Evolutionary conservation across 2,329 filamentous ascomycete species (phyloP).

Genomic region (Chrysosporium queenslandicum): DNA sequence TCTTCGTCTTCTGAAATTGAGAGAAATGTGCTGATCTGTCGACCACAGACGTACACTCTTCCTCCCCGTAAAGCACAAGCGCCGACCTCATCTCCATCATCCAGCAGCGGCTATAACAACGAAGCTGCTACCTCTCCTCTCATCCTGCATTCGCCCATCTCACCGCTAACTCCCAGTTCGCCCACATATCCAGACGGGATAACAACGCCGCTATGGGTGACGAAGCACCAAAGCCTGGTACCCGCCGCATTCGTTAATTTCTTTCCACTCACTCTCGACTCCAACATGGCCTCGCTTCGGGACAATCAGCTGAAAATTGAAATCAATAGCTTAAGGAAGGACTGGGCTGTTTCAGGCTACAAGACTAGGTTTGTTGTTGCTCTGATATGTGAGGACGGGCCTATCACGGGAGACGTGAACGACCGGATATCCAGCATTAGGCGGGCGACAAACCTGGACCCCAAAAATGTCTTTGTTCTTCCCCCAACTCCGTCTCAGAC

Average conservation of each 20-base stretch:
- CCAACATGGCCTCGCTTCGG: conserved; percentile 62
- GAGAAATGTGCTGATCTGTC: background rate
- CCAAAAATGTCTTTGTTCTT: conserved; percentile 76
- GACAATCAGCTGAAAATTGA: conserved; percentile 84
- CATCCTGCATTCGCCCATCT: conserved; percentile 80
- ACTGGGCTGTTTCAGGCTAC: conserved; percentile 52
- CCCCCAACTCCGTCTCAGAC: conserved; percentile 60
- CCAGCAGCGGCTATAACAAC: conserved; percentile 43
- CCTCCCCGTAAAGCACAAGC: conserved; percentile 55
- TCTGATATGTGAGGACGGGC: conserved; percentile 63
- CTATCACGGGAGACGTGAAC: conserved; percentile 52
- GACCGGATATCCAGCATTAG: conserved; percentile 72
- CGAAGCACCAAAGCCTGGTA: conserved; percentile 76
- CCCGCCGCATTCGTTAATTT: conserved; percentile 74
- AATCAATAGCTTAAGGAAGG: conserved; percentile 64
- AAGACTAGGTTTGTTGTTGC: conserved; percentile 69
- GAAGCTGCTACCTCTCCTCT: conserved; percentile 37
- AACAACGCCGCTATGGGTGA: conserved; percentile 69
- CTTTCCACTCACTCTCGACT: conserved; percentile 64
- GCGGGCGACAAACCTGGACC: conserved; percentile 66
- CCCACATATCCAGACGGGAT: conserved; percentile 81
- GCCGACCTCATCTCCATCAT: conserved; percentile 40
- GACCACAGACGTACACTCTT: conserved; percentile 42
- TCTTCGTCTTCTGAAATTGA: background rate
- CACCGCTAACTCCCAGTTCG: conserved; percentile 75